Conservation (phyloP, 805 yeast species). For the Sugiyamaella americana region DNA sequence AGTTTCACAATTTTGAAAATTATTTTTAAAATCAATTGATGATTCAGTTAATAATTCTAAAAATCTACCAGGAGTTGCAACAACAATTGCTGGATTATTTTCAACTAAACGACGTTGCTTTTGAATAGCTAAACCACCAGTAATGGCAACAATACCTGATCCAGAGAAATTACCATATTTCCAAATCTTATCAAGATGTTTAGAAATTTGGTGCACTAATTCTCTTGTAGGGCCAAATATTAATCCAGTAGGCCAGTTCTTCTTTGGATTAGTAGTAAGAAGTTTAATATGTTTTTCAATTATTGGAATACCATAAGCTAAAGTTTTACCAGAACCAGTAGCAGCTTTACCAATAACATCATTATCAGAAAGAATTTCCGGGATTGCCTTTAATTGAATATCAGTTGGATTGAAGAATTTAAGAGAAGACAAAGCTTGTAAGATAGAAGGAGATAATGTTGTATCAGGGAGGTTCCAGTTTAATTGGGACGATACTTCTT, state of each 20-base stretch:
- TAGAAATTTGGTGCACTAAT: constrained; percentile 86
- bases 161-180: constrained; percentile 34
- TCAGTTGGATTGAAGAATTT: constrained; percentile 72
- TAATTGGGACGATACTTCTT: constrained; percentile 24
- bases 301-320: constrained; percentile 92
- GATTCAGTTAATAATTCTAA: constrained; percentile 51
- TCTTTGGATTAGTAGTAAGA: constrained; percentile 1
- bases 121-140: constrained; percentile 93
- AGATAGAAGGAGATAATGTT: constrained; percentile 43
- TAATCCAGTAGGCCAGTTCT: constrained; percentile 56
- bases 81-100: constrained; percentile 66
- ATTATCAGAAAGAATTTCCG: constrained; percentile 60
- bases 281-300: constrained; percentile 51
- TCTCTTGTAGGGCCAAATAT: constrained; percentile 96
- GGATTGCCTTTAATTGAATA: constrained; percentile 73
- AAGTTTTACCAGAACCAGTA: constrained; percentile 96
- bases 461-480: constrained; percentile 30
- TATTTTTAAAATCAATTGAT: constrained; percentile 32
- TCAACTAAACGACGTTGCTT: constrained; percentile 79
- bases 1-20: constrained; percentile 41
- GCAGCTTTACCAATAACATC: constrained; percentile 95
- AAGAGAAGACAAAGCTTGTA: constrained; percentile 54
- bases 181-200: constrained; percentile 54
- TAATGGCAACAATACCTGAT: constrained; percentile 63
- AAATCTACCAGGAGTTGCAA: constrained; percentile 94